Conservation (phyloP, 2,329 filamentous ascomycete species). For the Diaporthe sp. region DNA sequence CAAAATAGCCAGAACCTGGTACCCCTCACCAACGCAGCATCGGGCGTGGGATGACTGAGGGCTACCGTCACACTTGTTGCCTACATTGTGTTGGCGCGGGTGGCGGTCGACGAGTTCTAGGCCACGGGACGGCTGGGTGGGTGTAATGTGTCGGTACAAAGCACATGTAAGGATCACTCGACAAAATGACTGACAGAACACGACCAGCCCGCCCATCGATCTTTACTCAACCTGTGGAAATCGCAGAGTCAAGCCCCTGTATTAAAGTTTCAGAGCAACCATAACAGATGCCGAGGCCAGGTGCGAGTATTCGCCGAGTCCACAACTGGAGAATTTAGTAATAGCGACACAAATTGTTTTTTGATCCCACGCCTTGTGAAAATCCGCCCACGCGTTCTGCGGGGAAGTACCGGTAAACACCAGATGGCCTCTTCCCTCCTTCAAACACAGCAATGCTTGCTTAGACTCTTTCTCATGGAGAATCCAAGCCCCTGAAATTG, state of each 20-base stretch:
- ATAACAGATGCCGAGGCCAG: background rate
- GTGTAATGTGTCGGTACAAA: background rate
- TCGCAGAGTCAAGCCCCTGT: too few species aligned
- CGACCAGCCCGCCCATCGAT: background rate
- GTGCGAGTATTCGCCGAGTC: background rate
- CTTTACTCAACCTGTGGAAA: background rate
- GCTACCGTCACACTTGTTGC: background rate
- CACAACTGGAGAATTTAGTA: background rate
- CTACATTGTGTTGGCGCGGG: background rate
- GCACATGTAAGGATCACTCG: background rate
- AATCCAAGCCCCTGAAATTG: background rate
- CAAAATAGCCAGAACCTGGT: background rate
- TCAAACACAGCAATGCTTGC: slow-evolving; percentile 4
- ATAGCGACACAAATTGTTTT: background rate
- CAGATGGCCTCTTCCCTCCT: background rate
- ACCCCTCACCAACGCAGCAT: slow-evolving; percentile 20
- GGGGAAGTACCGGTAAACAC: slow-evolving; percentile 9
- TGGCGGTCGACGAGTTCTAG: background rate
- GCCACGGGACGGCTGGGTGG: background rate
- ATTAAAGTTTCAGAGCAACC: background rate
- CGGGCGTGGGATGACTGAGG: background rate
- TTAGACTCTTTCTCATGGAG: background rate
- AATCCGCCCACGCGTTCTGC: slow-evolving; percentile 15
- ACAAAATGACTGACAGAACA: background rate
- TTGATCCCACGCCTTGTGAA: background rate